Evolutionary conservation across 2,329 filamentous ascomycete species (phyloP).

Genomic region (Diaporthe aspalathi): DNA sequence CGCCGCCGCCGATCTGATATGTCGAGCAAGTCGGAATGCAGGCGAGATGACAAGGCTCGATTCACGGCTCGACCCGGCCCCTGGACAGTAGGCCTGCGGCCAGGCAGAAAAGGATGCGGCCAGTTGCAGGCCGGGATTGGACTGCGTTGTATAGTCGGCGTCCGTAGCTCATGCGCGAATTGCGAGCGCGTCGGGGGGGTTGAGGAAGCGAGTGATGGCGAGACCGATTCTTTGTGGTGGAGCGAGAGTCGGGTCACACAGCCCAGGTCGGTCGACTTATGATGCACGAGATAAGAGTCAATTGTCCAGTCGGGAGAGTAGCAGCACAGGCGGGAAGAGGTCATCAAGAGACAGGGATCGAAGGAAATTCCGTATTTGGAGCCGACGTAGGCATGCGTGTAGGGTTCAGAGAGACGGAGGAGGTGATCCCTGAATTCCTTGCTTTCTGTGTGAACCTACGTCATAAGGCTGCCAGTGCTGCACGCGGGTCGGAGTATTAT

Average conservation of each 20-base stretch:
- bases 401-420: slow-evolving; percentile 22
- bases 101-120: neutral
- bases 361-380: slow-evolving; percentile 10
- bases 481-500: slow-evolving; percentile 31
- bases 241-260: neutral
- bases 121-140: neutral
- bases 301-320: neutral
- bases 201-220: slow-evolving; percentile 3
- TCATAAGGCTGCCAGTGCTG: slow-evolving; percentile 30
- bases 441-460: slow-evolving; percentile 28
- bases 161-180: slow-evolving; percentile 3
- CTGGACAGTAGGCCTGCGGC: neutral
- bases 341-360: slow-evolving; percentile 4
- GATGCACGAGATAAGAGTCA: neutral
- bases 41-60: slow-evolving; percentile 9
- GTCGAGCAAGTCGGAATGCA: neutral
- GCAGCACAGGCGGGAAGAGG: neutral
- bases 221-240: neutral
- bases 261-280: neutral
- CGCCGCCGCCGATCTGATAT: neutral
- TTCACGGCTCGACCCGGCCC: slow-evolving; percentile 15
- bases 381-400: slow-evolving; percentile 16
- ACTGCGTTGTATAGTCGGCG: neutral
- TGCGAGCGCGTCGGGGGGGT: neutral
- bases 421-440: slow-evolving; percentile 33